phyloP scores from a whole-genome alignment of 2,329 filamentous ascomycete genomes.

The Phymatotrichopsis omnivora region DNA sequence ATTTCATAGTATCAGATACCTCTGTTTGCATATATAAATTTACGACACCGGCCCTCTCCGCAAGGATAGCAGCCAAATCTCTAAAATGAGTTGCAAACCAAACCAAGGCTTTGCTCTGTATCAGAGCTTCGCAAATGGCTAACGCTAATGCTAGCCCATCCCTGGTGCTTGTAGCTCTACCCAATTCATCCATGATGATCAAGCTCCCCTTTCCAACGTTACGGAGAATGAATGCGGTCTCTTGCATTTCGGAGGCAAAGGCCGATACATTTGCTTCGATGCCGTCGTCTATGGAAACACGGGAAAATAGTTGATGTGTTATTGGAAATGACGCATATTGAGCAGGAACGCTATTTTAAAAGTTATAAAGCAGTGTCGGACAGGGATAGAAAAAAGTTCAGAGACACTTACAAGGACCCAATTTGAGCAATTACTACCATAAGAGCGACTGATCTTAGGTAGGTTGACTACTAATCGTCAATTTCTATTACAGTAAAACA shows the following conservation, averaged over 20 bases:
- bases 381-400: neutral
- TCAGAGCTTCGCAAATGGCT: slow-evolving; percentile 76
- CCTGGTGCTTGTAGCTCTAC: slow-evolving; percentile 75
- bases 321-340: slow-evolving; percentile 73
- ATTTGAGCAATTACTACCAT: slow-evolving; percentile 90
- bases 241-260: slow-evolving; percentile 89
- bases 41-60: slow-evolving; percentile 65
- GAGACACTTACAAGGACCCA: slow-evolving; percentile 28
- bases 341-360: slow-evolving; percentile 62
- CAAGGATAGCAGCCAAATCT: slow-evolving; percentile 66
- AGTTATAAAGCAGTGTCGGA: neutral
- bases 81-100: slow-evolving; percentile 94
- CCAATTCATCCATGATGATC: slow-evolving; percentile 83
- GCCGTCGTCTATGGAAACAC: slow-evolving; percentile 76
- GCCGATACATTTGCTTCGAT: slow-evolving; percentile 87
- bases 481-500: slow-evolving; percentile 20
- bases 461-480: slow-evolving; percentile 46
- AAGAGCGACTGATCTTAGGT: slow-evolving; percentile 75
- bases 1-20: slow-evolving; percentile 36
- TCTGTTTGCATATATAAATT: slow-evolving; percentile 73
- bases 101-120: slow-evolving; percentile 64
- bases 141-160: slow-evolving; percentile 86
- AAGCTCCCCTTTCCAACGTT: slow-evolving; percentile 70
- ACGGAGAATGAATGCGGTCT: slow-evolving; percentile 83
- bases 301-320: slow-evolving; percentile 72